These are phyloP conservation scores for Lentinula aciculospora DNA, from an alignment of 768 basidiomycete species.

Conservation along the genomic window DNA sequence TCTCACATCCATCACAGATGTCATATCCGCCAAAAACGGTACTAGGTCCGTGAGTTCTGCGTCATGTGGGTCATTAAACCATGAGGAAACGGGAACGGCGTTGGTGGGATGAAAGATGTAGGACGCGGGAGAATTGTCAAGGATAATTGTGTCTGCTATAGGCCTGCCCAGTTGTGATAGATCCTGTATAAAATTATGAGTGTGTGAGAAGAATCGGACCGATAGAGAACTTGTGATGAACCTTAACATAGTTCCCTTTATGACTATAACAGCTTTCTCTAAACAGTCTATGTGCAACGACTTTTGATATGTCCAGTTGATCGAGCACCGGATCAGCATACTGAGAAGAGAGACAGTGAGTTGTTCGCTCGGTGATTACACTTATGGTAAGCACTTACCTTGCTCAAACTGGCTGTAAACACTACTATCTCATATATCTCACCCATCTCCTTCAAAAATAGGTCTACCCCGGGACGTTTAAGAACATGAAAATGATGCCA, in stretches of 20 bases:
- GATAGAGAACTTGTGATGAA: conserved; percentile 22
- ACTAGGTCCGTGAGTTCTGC: conserved; percentile 67
- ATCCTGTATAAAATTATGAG: conserved; percentile 34
- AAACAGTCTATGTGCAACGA: conserved; percentile 92
- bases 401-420: conserved; percentile 96
- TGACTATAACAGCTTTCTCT: conserved; percentile 99
- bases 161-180: conserved; percentile 71
- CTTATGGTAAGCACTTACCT: conserved; percentile 43
- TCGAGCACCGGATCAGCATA: conserved; percentile 99
- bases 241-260: conserved; percentile 99
- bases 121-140: conserved; percentile 75
- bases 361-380: conserved; percentile 4
- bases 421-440: conserved; percentile 97
- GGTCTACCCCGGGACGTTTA: conserved; percentile 97
- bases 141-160: conserved; percentile 63
- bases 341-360: conserved; percentile 30
- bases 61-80: conserved; percentile 78
- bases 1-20: conserved; percentile 46
- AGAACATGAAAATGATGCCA: conserved; percentile 99
- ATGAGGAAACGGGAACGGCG: conserved; percentile 71
- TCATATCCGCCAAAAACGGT: conserved; percentile 62
- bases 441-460: conserved; percentile 96
- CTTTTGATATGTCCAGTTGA: conserved; percentile 85
- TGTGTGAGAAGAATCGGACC: background rate
- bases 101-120: conserved; percentile 83